These are phyloP conservation scores for Alternaria solani DNA, from an alignment of 2,329 filamentous ascomycete genomes.

Conservation along the genomic window DNA sequence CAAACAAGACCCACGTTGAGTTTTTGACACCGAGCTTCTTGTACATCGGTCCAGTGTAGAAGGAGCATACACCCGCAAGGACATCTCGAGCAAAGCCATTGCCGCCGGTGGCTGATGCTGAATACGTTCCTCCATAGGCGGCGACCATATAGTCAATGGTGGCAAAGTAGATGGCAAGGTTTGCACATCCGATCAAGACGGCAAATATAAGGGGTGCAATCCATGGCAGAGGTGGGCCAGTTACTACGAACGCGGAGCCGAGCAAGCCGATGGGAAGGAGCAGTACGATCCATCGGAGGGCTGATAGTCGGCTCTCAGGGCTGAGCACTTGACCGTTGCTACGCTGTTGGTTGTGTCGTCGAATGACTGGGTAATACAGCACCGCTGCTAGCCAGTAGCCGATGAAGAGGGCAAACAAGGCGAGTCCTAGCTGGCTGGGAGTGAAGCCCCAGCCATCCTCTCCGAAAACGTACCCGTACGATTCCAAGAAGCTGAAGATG, in stretches of 20 bases:
- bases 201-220: conserved; percentile 64
- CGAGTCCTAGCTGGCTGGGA: conserved; percentile 64
- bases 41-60: conserved; percentile 56
- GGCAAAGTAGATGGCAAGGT: conserved; percentile 75
- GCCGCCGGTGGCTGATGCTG: conserved; percentile 77
- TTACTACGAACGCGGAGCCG: conserved; percentile 67
- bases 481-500: conserved; percentile 81
- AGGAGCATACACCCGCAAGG: conserved; percentile 73
- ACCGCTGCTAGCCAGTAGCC: conserved; percentile 71
- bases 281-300: conserved; percentile 68
- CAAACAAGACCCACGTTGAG: conserved; percentile 56
- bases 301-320: conserved; percentile 72
- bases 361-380: conserved; percentile 63
- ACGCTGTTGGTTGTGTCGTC: conserved; percentile 56
- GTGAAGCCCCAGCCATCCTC: conserved; percentile 68
- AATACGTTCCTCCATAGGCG: conserved; percentile 72
- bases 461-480: conserved; percentile 70
- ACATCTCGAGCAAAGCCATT: conserved; percentile 80
- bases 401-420: conserved; percentile 66
- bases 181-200: conserved; percentile 71
- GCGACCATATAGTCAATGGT: conserved; percentile 82
- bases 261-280: conserved; percentile 72
- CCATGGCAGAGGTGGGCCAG: conserved; percentile 70
- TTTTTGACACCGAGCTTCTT: conserved; percentile 36
- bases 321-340: conserved; percentile 58